Base-by-base conservation (phyloP, 2,329 filamentous ascomycete genomes). In the Exophiala sideris region DNA sequence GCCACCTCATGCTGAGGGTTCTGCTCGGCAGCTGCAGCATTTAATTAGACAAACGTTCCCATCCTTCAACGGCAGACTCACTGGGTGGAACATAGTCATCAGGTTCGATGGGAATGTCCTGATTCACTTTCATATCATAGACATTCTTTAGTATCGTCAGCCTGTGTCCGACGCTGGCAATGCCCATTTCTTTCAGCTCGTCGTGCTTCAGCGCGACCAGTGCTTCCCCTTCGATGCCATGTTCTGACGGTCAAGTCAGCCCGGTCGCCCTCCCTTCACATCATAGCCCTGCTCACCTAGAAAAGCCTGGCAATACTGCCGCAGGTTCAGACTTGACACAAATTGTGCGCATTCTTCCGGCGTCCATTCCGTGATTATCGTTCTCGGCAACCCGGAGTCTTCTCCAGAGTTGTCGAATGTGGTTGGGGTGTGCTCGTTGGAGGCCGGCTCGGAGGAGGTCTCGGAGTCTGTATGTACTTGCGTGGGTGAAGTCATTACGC, bases 111-210 rank as follows among this genome's bases (percentile, higher is more conserved):
- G 89, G 87, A 56, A 97, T 83, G 65, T 95, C 91, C 67, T 96
- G 91, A 61, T 90, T 90, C 70, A 92, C 87, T 76, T 99, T 99
- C 67, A 94, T 86, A 67, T 97, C 91, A 74, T 96, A 97, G 50
- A 97, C 91, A 65, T 86, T 91, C 75, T 96, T 97, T 54, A 99
- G 80, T 54, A 99, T 95, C 18, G 91, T 95, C 65, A 99, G 79
- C 56, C 94, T 86, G 74, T 99, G 94, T 38, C 94, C 94, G 45
- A 96, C 90, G 73, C 92, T 97, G 59, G 79, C 78, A 61, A 99
- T 88, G 45, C 91, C 91, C 85, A 97, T 92, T 68, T 95, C 90
- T 73, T 95, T 96, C 65, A 99, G 77, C 69, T 97, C 92, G 53
- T 95, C 89, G 69, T 97, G 94, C 60, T 88, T 87, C 60, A 99